Conservation (phyloP, 371 early-diverging fungal species). For the Syncephalastrum sp. region DNA sequence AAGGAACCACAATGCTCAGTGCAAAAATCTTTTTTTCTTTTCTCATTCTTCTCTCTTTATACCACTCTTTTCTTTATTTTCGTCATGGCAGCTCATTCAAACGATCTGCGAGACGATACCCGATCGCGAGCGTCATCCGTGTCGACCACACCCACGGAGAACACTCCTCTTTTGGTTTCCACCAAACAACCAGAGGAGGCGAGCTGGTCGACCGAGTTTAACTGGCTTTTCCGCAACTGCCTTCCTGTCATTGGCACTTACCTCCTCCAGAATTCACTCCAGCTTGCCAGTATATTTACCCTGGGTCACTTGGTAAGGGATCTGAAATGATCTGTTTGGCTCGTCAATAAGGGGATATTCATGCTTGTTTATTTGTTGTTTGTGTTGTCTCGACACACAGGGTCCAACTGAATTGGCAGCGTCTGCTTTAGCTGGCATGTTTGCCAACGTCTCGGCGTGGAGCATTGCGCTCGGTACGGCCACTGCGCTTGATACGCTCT, state of each 20-base stretch:
- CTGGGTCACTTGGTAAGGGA: conserved; percentile 62
- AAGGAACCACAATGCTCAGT: too few species aligned
- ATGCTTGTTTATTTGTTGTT: conserved; percentile 15
- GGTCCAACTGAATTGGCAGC: conserved; percentile 78
- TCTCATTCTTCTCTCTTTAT: not conserved
- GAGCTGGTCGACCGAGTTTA: conserved; percentile 24
- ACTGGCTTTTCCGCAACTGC: conserved; percentile 50
- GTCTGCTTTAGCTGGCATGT: conserved; percentile 75
- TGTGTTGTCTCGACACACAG: conserved; percentile 7
- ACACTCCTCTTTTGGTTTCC: conserved; percentile 9
- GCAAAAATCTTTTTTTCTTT: not conserved
- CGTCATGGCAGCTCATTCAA: not conserved
- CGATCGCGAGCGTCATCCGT: conserved; percentile 9
- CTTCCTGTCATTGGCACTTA: conserved; percentile 66
- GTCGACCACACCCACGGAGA: conserved; percentile 14
- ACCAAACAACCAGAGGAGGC: conserved; percentile 10
- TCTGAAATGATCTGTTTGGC: conserved; percentile 2
- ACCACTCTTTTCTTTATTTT: not conserved
- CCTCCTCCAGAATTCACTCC: conserved; percentile 62
- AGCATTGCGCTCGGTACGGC: conserved; percentile 77
- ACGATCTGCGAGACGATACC: not conserved
- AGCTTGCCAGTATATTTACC: conserved; percentile 60
- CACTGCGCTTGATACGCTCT: conserved; percentile 87
- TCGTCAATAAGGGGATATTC: not conserved
- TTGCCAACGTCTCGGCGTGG: conserved; percentile 82